These are phyloP conservation scores for Plasmodium relictum DNA, from an alignment of 169 alveolate species.

Conservation along the genomic window DNA sequence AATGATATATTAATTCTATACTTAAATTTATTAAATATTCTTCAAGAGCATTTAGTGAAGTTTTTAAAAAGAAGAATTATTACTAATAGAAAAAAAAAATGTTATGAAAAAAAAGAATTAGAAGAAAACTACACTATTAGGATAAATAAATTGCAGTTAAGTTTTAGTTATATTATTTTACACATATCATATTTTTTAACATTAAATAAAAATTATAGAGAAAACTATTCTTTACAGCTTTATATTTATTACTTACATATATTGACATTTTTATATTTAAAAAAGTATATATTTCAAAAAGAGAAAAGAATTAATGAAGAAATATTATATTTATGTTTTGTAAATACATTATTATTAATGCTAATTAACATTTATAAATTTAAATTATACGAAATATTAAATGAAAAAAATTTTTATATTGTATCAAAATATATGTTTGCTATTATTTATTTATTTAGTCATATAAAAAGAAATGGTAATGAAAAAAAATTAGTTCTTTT, in stretches of 20 bases:
- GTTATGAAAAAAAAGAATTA: background rate
- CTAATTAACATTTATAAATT: conserved; percentile 43
- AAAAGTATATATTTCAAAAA: conserved; percentile 16
- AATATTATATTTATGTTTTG: conserved; percentile 8
- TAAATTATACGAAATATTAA: conserved; percentile 27
- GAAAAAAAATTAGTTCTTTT: conserved; percentile 10
- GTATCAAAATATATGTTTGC: conserved; percentile 34
- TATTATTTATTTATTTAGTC: conserved; percentile 19
- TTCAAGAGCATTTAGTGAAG: conserved; percentile 10
- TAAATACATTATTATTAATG: conserved; percentile 30
- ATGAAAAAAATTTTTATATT: conserved; percentile 10
- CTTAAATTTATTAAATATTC: conserved; percentile 14
- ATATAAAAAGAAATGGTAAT: conserved; percentile 14
- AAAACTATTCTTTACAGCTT: background rate
- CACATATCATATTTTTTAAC: conserved; percentile 52
- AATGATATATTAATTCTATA: conserved; percentile 13
- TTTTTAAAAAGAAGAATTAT: background rate
- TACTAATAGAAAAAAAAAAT: background rate
- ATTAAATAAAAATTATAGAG: conserved; percentile 11
- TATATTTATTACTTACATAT: conserved; percentile 34
- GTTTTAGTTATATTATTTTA: conserved; percentile 36
- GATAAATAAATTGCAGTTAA: background rate
- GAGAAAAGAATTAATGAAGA: background rate
- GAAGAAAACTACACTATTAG: background rate
- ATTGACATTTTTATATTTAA: conserved; percentile 36